Evolutionary conservation across 202 grass and related monocot genomes (phyloP).

Genomic region (Zizania palustris): DNA sequence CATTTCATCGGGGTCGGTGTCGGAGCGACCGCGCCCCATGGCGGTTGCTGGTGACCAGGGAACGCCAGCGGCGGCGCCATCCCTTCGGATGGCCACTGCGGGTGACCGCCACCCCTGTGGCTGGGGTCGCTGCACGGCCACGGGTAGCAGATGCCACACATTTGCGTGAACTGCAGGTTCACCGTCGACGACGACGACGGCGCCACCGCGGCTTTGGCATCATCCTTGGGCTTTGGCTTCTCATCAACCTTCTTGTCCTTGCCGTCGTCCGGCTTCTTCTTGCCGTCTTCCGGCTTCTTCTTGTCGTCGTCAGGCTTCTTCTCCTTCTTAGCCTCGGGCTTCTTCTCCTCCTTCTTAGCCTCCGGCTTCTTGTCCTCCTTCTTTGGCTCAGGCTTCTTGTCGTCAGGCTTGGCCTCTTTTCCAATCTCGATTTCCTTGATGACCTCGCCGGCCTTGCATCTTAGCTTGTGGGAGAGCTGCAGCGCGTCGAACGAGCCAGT

Average conservation of each 20-base stretch:
- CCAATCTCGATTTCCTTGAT: conserved; percentile 67
- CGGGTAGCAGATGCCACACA: conserved; percentile 48
- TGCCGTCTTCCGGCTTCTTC: neutral
- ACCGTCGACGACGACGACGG: conserved; percentile 34
- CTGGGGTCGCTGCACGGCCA: conserved; percentile 51
- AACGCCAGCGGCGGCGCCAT: conserved; percentile 4
- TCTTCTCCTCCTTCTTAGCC: conserved; percentile 26
- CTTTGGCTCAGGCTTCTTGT: conserved; percentile 31
- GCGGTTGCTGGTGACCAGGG: conserved; percentile 16
- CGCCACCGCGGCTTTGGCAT: neutral
- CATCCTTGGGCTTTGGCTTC: conserved; percentile 15
- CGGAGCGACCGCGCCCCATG: conserved; percentile 1
- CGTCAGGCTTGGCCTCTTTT: conserved; percentile 21
- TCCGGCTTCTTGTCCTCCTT: conserved; percentile 27
- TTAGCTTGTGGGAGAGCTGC: conserved; percentile 50
- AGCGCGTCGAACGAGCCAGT: conserved; percentile 53
- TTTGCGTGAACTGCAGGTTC: conserved; percentile 49
- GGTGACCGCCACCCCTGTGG: conserved; percentile 26
- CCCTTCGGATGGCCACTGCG: conserved; percentile 38
- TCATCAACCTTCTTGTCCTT: conserved; percentile 18
- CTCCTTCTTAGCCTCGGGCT: neutral
- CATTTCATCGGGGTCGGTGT: conserved; percentile 35
- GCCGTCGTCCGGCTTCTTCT: conserved; percentile 16
- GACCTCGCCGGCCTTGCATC: conserved; percentile 53
- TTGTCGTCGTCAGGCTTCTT: conserved; percentile 46